phyloP scores from a whole-genome alignment of 2,329 filamentous ascomycete species.

The Elsinoe necatrix region DNA sequence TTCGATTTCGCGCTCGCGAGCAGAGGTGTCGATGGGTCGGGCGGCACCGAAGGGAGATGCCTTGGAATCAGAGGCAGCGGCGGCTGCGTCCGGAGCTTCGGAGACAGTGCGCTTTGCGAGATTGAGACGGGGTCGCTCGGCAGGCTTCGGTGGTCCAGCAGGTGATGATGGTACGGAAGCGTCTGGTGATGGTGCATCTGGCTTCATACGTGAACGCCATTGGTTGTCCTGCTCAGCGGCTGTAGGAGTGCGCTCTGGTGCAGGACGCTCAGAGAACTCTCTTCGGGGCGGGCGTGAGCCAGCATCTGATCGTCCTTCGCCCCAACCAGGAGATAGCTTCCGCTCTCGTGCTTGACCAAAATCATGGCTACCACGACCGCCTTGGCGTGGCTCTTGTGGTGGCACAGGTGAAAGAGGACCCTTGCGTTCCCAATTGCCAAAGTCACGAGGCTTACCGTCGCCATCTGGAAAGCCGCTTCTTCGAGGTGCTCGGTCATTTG shows the following conservation, averaged over 20 bases:
- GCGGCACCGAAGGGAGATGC: conserved; percentile 90
- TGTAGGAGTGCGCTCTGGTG: conserved; percentile 62
- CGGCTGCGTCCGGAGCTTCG: conserved; percentile 47
- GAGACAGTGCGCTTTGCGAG: conserved; percentile 85
- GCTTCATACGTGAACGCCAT: conserved; percentile 86
- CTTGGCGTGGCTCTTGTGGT: conserved; percentile 33
- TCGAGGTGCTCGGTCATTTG: conserved; percentile 55
- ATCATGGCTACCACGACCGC: conserved; percentile 52
- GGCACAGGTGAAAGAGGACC: conserved; percentile 72
- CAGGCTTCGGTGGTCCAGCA: conserved; percentile 50
- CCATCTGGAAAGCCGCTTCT: conserved; percentile 59
- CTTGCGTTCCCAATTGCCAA: conserved; percentile 89
- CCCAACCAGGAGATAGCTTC: conserved; percentile 63
- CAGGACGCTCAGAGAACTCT: conserved; percentile 63
- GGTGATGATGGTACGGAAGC: conserved; percentile 69
- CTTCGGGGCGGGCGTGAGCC: conserved; percentile 72
- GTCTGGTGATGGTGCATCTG: conserved; percentile 64
- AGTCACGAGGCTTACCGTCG: conserved; percentile 71
- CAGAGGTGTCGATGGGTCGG: conserved; percentile 84
- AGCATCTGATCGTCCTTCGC: conserved; percentile 50
- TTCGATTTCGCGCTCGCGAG: conserved; percentile 81
- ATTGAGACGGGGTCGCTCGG: conserved; percentile 71
- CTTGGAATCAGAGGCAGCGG: conserved; percentile 55
- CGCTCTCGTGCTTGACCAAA: conserved; percentile 48
- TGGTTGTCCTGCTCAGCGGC: conserved; percentile 88